phyloP scores from a whole-genome alignment of 345 rosid species.

The Leavenworthia alabamica region DNA sequence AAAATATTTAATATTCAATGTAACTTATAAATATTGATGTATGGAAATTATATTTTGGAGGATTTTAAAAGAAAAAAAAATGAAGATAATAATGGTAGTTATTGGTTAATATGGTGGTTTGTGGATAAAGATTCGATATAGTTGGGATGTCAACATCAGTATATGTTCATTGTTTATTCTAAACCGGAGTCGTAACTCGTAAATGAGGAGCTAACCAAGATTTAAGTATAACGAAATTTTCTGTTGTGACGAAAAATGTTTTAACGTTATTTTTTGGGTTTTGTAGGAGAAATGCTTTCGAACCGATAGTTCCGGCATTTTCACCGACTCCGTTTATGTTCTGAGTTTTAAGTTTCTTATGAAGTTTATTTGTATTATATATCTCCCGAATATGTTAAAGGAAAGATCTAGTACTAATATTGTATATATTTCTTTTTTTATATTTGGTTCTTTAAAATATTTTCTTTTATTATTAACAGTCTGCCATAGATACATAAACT shows the following conservation, averaged over 20 bases:
- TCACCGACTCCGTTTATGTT: constrained; percentile 59
- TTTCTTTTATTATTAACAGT: background rate
- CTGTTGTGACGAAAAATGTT: no score
- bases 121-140: constrained; percentile 24
- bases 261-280: background rate
- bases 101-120: background rate
- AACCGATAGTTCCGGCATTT: constrained; percentile 39
- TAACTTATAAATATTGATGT: no score
- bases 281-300: constrained; percentile 33
- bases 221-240: no score
- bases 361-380: constrained; percentile 6
- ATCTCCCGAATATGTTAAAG: background rate
- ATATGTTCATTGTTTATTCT: constrained; percentile 2
- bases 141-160: constrained; percentile 16
- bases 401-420: background rate
- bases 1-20: no score
- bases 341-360: constrained; percentile 17
- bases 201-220: no score
- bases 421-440: constrained; percentile 1
- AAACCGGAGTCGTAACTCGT: no score
- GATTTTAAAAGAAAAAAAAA: no score
- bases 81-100: no score
- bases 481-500: background rate
- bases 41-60: background rate
- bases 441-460: background rate